phyloP scores from a whole-genome alignment of 2,329 filamentous ascomycete species.

The Eutypa lata region DNA sequence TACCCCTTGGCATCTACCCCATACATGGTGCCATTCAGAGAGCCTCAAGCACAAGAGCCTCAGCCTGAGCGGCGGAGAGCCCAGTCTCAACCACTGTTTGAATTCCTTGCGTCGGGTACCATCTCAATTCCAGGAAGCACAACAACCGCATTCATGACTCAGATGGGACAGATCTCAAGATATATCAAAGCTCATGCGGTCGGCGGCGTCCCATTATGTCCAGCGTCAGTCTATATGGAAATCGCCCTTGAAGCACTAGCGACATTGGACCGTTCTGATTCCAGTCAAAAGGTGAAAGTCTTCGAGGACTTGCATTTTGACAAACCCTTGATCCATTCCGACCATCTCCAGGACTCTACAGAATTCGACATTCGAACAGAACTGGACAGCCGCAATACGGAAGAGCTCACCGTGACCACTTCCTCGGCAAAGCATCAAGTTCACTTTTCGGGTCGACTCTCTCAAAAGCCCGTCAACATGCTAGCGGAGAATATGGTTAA shows the following conservation, averaged over 20 bases:
- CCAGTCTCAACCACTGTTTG: slow-evolving; percentile 1
- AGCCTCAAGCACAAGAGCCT: neutral
- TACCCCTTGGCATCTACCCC: slow-evolving; percentile 9
- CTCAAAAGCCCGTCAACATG: slow-evolving; percentile 1
- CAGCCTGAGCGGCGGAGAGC: neutral
- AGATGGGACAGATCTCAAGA: slow-evolving; percentile 4
- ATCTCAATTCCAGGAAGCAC: neutral
- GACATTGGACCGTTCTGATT: neutral
- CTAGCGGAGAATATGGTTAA: slow-evolving; percentile 2
- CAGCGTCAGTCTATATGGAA: slow-evolving; percentile 21
- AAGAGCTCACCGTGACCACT: neutral
- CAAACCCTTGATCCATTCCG: slow-evolving; percentile 2
- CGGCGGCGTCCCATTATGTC: slow-evolving; percentile 16
- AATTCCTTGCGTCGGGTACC: slow-evolving; percentile 6
- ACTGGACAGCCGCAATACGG: neutral
- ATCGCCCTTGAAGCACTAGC: slow-evolving; percentile 17
- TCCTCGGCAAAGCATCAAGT: slow-evolving; percentile 1
- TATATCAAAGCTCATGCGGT: slow-evolving; percentile 19
- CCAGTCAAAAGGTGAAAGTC: neutral
- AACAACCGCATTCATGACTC: slow-evolving; percentile 7
- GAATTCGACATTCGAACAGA: neutral
- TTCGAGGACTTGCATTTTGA: slow-evolving; percentile 5
- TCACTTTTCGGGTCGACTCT: slow-evolving; percentile 5
- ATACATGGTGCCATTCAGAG: slow-evolving; percentile 9
- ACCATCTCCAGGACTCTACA: neutral